phyloP scores from a whole-genome alignment of 345 rosid genomes.

The Aethionema arabicum region DNA sequence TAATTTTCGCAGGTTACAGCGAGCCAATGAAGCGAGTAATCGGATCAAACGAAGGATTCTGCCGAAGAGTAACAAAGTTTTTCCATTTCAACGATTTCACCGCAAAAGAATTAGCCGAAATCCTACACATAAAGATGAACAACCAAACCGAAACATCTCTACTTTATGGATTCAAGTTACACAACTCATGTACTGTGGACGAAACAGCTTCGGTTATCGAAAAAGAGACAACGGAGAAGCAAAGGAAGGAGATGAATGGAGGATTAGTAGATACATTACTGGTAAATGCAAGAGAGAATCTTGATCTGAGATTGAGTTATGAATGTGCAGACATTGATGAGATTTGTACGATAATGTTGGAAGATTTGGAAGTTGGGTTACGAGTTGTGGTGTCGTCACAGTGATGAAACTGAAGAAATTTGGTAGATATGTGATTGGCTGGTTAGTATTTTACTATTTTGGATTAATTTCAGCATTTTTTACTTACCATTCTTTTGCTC shows the following conservation, averaged over 20 bases:
- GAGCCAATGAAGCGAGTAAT: slow-evolving; percentile 99
- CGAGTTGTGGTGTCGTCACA: slow-evolving; percentile 40
- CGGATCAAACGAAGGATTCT: slow-evolving; percentile 89
- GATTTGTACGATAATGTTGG: slow-evolving; percentile 62
- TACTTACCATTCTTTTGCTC: too few relatives aligned
- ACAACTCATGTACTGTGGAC: slow-evolving; percentile 62
- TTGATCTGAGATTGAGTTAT: slow-evolving; percentile 78
- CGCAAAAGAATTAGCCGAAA: slow-evolving; percentile 69
- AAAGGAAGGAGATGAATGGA: slow-evolving; percentile 91
- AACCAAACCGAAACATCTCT: slow-evolving; percentile 57
- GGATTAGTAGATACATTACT: slow-evolving; percentile 83
- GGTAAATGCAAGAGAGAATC: slow-evolving; percentile 84
- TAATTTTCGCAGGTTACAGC: slow-evolving; percentile 92
- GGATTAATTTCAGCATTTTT: slow-evolving; percentile 28
- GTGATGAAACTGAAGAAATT: slow-evolving; percentile 19
- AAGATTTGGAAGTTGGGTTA: slow-evolving; percentile 75
- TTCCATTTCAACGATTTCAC: slow-evolving; percentile 78
- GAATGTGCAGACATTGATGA: slow-evolving; percentile 74
- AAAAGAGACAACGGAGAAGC: slow-evolving; percentile 72
- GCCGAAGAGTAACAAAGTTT: slow-evolving; percentile 93
- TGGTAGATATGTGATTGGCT: slow-evolving; percentile 1
- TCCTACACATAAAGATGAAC: slow-evolving; percentile 83
- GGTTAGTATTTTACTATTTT: slow-evolving; percentile 23
- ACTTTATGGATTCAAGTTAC: slow-evolving; percentile 70
- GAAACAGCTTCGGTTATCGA: slow-evolving; percentile 61